Evolutionary conservation across 768 basidiomycete genomes (phyloP), one percentile per base, ranked within the genome.

Genomic region (Lactarius hatsudake): DNA sequence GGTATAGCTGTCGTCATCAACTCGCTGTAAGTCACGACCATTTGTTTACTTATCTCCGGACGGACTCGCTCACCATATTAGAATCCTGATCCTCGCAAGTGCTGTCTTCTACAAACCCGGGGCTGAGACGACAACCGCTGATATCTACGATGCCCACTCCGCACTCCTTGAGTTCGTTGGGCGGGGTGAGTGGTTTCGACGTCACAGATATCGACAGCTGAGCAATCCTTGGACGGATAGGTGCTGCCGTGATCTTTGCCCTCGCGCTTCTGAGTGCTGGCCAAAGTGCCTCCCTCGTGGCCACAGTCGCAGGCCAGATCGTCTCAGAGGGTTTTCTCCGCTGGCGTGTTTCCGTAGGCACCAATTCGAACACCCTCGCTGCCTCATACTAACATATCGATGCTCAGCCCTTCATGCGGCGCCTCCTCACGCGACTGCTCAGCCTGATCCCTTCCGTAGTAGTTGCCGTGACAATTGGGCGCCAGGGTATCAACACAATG

Each of bases 1-100:
- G 90, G 91, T 0, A 87, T 96, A 73, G 95, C 96, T 0, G 86
- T 96, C 20, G 78, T 93, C 32, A 94, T 96, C 75, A 98, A 98
- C 76, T 85, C 93, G 8, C 74, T 91, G 91, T 90, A 71, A 64
- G 86, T 78, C 67, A 2, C 71, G n/a, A 43, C 48, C 38, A 67
- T 61, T 67, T 68, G 3, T 36, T 56, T 36, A 7, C 20, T 43
- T 60, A 20, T 53, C 53, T 42, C 6, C 38, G n/a, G 40, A 55
- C 28, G 6, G 38, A 63, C 23, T 55, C 63, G 42, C 69, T 69
- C 30, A 56, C 42, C 53, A 53, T 51, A 45, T 13, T 69, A 92
- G 90, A 67, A 94, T 96, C 68, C 79, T 96, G 45, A 88, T 94
- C 48, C 79, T 96, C 51, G 91, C 92, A 1, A 82, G 87, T 38